A percentile compares a stretch with the other conserved stretches of the same genome.
Evolutionary conservation across 2,329 filamentous ascomycete species (phyloP).

Genomic region (Alternaria sp.): DNA sequence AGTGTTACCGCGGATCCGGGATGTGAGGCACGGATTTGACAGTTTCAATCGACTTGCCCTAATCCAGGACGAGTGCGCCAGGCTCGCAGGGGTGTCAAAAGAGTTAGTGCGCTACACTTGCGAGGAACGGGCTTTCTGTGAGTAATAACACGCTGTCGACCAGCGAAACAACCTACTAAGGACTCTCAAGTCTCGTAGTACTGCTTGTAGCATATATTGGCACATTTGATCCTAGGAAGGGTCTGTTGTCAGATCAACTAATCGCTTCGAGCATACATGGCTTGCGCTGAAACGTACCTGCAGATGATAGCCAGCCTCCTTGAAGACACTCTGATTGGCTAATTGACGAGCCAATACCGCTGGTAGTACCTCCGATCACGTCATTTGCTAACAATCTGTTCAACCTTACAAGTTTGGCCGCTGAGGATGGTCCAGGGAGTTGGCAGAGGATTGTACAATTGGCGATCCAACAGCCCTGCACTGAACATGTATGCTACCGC

Average conservation of each 20-base stretch:
- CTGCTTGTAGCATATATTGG: not conserved
- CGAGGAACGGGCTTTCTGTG: not conserved
- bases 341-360: not conserved
- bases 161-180: not conserved
- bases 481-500: conserved; percentile 3
- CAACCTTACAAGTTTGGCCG: not conserved
- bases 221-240: not conserved
- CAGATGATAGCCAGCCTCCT: not conserved
- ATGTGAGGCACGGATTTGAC: conserved; percentile 10
- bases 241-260: not conserved
- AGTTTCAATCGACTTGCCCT: not conserved
- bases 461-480: conserved; percentile 3
- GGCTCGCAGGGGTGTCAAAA: not conserved
- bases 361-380: not conserved
- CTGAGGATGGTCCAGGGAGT: not conserved
- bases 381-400: not conserved
- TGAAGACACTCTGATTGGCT: not conserved
- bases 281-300: not conserved
- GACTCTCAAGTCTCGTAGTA: not conserved
- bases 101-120: not conserved
- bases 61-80: not conserved
- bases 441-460: not conserved
- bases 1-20: conserved; percentile 26
- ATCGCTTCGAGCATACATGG: not conserved
- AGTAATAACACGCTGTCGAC: not conserved